Conservation (phyloP, 768 basidiomycete genomes). For the Pholiota conissans region DNA sequence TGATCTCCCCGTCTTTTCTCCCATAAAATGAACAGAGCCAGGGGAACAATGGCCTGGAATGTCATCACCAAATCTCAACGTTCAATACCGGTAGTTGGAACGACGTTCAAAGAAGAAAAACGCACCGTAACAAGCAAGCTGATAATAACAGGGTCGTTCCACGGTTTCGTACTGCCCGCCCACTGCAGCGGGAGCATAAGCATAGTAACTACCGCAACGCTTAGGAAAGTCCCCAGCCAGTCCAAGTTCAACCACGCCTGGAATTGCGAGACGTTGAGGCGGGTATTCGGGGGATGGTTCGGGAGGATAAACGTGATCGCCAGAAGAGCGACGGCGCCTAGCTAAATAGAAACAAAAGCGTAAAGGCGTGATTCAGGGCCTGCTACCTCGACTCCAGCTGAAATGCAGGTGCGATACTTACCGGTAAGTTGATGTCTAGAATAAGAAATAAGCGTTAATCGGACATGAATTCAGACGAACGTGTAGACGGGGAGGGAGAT, state of each 20-base stretch:
- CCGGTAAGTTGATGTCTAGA: constrained; percentile 2
- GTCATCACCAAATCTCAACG: too few relatives aligned
- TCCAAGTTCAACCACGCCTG: constrained; percentile 40
- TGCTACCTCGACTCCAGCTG: too few relatives aligned
- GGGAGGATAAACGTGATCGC: constrained; percentile 18
- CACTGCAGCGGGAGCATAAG: constrained; percentile 45
- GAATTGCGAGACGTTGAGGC: constrained; percentile 4
- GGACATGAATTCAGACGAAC: not conserved
- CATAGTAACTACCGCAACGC: constrained; percentile 31
- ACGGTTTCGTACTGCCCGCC: constrained; percentile 47
- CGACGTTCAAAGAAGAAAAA: not conserved
- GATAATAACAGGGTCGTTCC: constrained; percentile 38
- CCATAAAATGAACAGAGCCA: constrained; percentile 1
- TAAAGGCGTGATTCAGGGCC: too few relatives aligned
- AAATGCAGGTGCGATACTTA: not conserved
- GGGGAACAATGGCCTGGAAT: not conserved
- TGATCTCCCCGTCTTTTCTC: constrained; percentile 2
- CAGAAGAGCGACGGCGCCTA: constrained; percentile 12
- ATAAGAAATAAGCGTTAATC: not conserved
- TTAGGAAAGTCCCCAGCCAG: constrained; percentile 27
- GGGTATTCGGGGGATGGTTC: constrained; percentile 9
- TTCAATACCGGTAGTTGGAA: too few relatives aligned
- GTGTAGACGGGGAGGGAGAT: not conserved
- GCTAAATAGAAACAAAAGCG: constrained; percentile 3
- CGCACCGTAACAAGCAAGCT: not conserved